These are phyloP conservation scores for Citrus glauca DNA, from an alignment of 345 rosid species.

Conservation along the genomic window DNA sequence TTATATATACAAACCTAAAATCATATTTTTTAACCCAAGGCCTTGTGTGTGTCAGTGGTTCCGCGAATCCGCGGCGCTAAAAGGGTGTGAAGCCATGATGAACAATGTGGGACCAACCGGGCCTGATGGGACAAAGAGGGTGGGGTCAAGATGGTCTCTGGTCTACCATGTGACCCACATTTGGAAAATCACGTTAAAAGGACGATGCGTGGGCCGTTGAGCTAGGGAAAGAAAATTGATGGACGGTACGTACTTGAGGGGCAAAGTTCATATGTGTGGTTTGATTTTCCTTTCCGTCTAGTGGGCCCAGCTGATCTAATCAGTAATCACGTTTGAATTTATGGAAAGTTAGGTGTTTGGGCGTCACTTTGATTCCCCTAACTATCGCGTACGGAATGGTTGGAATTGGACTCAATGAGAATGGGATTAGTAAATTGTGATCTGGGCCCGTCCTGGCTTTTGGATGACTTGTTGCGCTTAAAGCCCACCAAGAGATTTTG, in stretches of 20 bases:
- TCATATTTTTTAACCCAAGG: neutral
- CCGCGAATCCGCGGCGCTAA: neutral
- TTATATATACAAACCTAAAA: too few species aligned
- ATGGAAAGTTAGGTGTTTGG: neutral
- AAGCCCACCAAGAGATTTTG: neutral
- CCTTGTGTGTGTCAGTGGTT: neutral
- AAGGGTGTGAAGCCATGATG: neutral
- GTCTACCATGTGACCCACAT: neutral
- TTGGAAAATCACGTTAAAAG: neutral
- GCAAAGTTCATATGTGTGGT: neutral
- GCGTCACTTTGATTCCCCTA: neutral
- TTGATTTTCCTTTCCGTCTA: neutral
- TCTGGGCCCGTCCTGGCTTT: neutral
- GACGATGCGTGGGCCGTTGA: slow-evolving; percentile 6
- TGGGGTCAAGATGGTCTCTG: neutral
- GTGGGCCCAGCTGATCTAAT: neutral
- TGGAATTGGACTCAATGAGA: neutral
- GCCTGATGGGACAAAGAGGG: neutral
- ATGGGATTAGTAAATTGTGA: neutral
- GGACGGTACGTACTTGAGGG: neutral
- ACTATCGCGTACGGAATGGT: neutral
- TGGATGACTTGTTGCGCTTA: too few species aligned
- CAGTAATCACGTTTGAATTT: neutral
- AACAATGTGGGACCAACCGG: neutral
- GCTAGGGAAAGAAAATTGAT: neutral